phyloP scores from a whole-genome alignment of 805 yeast genomes.

The Wilhelminamyces savonicus region DNA sequence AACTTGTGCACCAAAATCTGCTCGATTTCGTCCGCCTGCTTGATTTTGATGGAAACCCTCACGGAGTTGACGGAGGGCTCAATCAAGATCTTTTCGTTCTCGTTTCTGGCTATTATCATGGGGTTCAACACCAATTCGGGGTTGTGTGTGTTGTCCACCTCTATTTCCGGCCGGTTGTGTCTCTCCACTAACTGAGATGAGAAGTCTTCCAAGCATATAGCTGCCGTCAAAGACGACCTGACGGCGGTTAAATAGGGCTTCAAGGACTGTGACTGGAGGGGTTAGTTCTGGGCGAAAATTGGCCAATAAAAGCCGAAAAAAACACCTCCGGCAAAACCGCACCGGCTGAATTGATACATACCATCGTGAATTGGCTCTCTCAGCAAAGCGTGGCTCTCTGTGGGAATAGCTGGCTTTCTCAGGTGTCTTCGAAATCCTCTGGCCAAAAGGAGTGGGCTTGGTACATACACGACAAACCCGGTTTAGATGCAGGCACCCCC shows the following conservation, averaged over 20 bases:
- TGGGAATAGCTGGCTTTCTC: too few species aligned
- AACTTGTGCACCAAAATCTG: conserved; percentile 90
- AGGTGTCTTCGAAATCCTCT: too few species aligned
- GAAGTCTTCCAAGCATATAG: conserved; percentile 86
- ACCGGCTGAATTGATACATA: too few species aligned
- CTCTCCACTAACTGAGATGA: conserved; percentile 95
- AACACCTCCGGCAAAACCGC: too few species aligned
- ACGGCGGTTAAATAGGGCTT: conserved; percentile 94
- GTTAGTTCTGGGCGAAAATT: too few species aligned
- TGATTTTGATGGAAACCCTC: conserved; percentile 84
- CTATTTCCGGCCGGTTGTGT: conserved; percentile 96
- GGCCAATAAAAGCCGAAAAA: too few species aligned
- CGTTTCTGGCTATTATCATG: conserved; percentile 86
- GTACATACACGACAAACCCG: too few species aligned
- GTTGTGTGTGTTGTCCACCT: conserved; percentile 63
- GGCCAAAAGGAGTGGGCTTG: too few species aligned
- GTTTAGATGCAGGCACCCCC: too few species aligned
- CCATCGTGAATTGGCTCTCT: too few species aligned
- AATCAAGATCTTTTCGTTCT: conserved; percentile 84
- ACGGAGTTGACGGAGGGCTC: conserved; percentile 93
- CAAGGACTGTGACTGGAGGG: conserved; percentile 84
- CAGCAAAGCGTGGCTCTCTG: too few species aligned
- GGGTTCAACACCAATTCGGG: conserved; percentile 84
- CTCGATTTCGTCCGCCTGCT: conserved; percentile 97
- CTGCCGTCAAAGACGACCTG: conserved; percentile 87